These are phyloP conservation scores for Noccaea caerulescens DNA, from an alignment of 345 rosid genomes.

Conservation along the genomic window DNA sequence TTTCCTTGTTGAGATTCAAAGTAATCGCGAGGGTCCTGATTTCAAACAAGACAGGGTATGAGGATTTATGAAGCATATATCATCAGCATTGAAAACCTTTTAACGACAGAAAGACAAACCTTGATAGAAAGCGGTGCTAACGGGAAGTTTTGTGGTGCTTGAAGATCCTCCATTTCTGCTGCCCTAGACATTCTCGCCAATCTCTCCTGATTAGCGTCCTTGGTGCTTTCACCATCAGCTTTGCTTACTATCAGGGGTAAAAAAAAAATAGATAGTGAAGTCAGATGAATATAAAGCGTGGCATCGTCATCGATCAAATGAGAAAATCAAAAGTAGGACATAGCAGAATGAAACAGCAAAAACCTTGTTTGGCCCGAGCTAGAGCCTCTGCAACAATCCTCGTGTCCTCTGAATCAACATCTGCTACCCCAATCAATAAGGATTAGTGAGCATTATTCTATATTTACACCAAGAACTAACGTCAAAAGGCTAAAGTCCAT, in stretches of 20 bases:
- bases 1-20: constrained; percentile 94
- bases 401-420: constrained; percentile 76
- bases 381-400: constrained; percentile 90
- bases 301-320: constrained; percentile 4
- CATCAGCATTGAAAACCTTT: constrained; percentile 32
- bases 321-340: constrained; percentile 15
- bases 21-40: constrained; percentile 94
- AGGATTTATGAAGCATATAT: constrained; percentile 3
- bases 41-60: constrained; percentile 31
- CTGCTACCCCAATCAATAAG: constrained; percentile 48
- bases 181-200: constrained; percentile 55
- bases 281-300: constrained; percentile 26
- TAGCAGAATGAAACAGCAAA: constrained; percentile 37
- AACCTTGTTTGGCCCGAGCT: constrained; percentile 71
- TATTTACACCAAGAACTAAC: constrained; percentile 11
- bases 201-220: constrained; percentile 51
- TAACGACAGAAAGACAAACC: constrained; percentile 47
- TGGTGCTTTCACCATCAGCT: constrained; percentile 55
- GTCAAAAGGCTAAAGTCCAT: constrained; percentile 9
- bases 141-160: constrained; percentile 59
- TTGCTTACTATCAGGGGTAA: constrained; percentile 38
- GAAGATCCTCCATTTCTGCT: constrained; percentile 88
- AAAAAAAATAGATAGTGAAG: background rate
- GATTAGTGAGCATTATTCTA: constrained; percentile 28
- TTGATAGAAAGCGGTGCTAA: constrained; percentile 79